Conservation (phyloP, 108 stramenopile genomes). For the Nitzschia sp. region DNA sequence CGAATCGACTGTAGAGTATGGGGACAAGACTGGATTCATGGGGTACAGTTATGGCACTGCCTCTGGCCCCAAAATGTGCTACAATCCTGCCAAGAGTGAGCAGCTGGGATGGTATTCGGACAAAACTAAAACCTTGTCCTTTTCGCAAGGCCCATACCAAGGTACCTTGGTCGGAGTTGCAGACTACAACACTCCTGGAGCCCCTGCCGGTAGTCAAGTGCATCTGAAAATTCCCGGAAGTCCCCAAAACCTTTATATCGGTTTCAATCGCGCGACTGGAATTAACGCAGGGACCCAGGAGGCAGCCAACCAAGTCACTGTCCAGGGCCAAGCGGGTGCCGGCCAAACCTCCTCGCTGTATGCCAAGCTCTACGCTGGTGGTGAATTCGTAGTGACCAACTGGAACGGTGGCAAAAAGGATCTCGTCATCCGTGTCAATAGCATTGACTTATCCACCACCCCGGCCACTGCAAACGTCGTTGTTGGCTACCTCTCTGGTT, state of each 20-base stretch:
- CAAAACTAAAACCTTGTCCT: background rate
- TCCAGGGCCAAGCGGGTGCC: constrained; percentile 12
- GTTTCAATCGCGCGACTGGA: constrained; percentile 44
- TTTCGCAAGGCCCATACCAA: background rate
- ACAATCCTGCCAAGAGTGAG: constrained; percentile 59
- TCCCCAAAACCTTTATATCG: constrained; percentile 21
- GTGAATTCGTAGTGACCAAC: background rate
- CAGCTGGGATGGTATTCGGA: constrained; percentile 55
- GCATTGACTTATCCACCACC: background rate
- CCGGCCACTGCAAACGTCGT: background rate
- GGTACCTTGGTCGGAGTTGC: constrained; percentile 12
- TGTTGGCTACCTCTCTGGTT: too few relatives aligned
- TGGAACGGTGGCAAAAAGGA: background rate
- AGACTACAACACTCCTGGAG: constrained; percentile 17
- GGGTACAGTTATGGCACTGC: constrained; percentile 46
- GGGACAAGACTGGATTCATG: constrained; percentile 61
- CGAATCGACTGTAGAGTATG: constrained; percentile 42
- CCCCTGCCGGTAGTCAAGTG: constrained; percentile 1
- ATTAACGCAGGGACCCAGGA: constrained; percentile 50
- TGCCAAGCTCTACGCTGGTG: constrained; percentile 9
- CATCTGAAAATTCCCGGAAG: background rate
- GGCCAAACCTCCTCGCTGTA: constrained; percentile 36
- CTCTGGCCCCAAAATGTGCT: constrained; percentile 59
- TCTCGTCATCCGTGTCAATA: background rate
- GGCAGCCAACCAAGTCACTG: constrained; percentile 39